phyloP scores from a whole-genome alignment of 345 rosid genomes.

The Rhodamnia rubescens region DNA sequence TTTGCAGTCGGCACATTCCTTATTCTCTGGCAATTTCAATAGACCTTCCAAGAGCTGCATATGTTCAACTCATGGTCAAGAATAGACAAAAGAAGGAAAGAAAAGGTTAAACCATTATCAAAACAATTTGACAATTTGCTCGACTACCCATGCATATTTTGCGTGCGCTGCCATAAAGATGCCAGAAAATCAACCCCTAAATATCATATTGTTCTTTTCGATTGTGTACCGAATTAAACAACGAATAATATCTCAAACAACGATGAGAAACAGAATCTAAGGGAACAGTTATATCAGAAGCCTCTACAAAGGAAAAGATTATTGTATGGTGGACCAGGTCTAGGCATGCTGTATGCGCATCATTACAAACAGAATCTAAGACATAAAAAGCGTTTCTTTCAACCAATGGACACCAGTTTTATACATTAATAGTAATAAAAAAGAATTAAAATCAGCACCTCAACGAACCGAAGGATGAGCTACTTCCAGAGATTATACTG shows the following conservation, averaged over 20 bases:
- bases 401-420: neutral
- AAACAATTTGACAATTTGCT: neutral
- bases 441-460: neutral
- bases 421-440: neutral
- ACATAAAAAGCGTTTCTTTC: neutral
- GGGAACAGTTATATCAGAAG: neutral
- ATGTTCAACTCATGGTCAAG: neutral
- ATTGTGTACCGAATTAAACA: neutral
- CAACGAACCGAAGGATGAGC: neutral
- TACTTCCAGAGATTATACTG: neutral
- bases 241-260: neutral
- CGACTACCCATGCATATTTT: neutral
- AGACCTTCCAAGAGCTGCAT: constrained; percentile 85
- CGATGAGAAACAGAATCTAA: neutral
- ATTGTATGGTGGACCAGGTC: neutral
- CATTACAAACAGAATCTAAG: neutral
- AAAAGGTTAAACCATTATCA: neutral
- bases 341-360: neutral
- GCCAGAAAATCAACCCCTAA: neutral
- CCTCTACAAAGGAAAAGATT: neutral
- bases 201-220: neutral
- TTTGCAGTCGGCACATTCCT: constrained; percentile 98
- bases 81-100: neutral
- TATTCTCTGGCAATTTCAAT: constrained; percentile 82
- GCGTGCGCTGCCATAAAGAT: neutral